Evolutionary conservation across 2,329 filamentous ascomycete species (phyloP).

Genomic region (Colletotrichum acutatum): DNA sequence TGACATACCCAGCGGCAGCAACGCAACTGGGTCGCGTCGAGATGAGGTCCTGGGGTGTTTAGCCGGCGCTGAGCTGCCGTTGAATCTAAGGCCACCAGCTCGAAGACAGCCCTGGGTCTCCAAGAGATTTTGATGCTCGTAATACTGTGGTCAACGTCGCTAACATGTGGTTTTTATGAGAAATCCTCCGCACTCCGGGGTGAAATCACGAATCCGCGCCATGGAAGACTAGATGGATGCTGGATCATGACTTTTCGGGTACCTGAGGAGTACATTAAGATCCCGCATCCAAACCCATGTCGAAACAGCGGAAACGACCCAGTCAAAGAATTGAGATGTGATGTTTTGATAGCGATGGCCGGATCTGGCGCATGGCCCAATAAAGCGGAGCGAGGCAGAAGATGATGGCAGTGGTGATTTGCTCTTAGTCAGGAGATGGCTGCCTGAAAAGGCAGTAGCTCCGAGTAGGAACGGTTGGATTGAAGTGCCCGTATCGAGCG

Average conservation of each 20-base stretch:
- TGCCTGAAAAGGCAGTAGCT: conserved; percentile 19
- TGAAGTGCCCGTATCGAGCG: conserved; percentile 10
- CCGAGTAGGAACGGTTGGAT: conserved; percentile 11
- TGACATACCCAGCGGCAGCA: neutral
- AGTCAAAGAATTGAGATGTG: conserved; percentile 32
- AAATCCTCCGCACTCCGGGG: neutral
- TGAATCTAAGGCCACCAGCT: neutral
- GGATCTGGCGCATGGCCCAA: conserved; percentile 30
- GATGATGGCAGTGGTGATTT: conserved; percentile 3
- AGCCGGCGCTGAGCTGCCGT: neutral
- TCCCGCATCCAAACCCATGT: conserved; percentile 18
- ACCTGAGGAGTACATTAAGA: conserved; percentile 6
- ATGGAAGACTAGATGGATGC: neutral
- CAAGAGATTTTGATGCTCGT: neutral
- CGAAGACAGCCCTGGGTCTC: neutral
- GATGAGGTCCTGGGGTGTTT: neutral
- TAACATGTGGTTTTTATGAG: neutral
- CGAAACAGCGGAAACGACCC: conserved; percentile 26
- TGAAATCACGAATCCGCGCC: neutral
- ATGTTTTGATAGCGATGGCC: conserved; percentile 23
- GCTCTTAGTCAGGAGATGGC: neutral
- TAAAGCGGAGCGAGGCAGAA: conserved; percentile 7
- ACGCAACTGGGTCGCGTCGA: neutral
- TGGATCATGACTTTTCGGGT: neutral
- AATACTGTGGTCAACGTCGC: neutral